These are phyloP conservation scores for Backusella liffmaniae DNA, from an alignment of 192 early-diverging fungal species.

Conservation along the genomic window DNA sequence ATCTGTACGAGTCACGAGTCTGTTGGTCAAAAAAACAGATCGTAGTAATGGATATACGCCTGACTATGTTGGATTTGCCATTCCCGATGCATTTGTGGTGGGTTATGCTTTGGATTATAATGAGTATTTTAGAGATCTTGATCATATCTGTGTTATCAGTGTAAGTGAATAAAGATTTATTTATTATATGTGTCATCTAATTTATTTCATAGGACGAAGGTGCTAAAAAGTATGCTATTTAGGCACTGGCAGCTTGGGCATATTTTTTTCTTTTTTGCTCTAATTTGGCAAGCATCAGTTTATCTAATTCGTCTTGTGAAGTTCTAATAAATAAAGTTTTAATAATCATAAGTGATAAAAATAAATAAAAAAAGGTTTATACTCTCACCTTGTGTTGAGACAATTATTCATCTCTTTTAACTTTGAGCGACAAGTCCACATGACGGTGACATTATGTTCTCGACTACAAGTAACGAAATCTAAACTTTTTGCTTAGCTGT, in stretches of 20 bases:
- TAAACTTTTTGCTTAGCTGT: constrained; percentile 9
- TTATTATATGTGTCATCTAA: neutral
- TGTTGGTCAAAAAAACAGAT: constrained; percentile 86
- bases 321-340: constrained; percentile 33
- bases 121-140: constrained; percentile 88
- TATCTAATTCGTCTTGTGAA: constrained; percentile 50
- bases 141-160: constrained; percentile 91
- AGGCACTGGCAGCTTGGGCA: neutral
- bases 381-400: constrained; percentile 31
- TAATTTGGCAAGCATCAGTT: constrained; percentile 44
- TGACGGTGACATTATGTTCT: constrained; percentile 49
- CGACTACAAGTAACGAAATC: constrained; percentile 56
- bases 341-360: neutral
- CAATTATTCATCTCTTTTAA: constrained; percentile 52
- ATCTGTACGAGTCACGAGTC: constrained; percentile 77
- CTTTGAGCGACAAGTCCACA: constrained; percentile 47
- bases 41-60: constrained; percentile 82
- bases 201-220: constrained; percentile 32
- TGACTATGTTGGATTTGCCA: constrained; percentile 87
- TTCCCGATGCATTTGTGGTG: constrained; percentile 90
- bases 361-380: neutral
- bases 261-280: neutral
- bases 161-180: constrained; percentile 42
- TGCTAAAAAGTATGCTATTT: constrained; percentile 22
- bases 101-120: constrained; percentile 91